Percentiles rank a stretch among this genome's conserved stretches.
These are phyloP conservation scores for Pleurotus eryngii DNA, from an alignment of 768 basidiomycete genomes.

Conservation along the genomic window DNA sequence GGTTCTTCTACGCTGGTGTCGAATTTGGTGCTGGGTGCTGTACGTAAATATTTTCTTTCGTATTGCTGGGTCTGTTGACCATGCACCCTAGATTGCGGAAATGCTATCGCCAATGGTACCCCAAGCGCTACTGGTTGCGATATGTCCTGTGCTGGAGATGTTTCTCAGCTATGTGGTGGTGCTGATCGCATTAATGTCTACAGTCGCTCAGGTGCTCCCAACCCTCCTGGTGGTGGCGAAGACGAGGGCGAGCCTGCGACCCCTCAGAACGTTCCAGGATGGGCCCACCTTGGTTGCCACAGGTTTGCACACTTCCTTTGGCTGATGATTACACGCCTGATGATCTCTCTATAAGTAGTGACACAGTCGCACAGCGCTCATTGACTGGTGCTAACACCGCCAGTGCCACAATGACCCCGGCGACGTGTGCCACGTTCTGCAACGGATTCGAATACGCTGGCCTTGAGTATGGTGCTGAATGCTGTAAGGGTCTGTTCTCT, in stretches of 20 bases:
- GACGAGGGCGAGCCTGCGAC: neutral
- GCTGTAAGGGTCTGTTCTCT: constrained; percentile 13
- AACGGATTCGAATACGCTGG: constrained; percentile 42
- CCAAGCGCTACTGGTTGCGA: neutral
- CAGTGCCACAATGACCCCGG: constrained; percentile 13
- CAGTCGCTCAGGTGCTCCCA: neutral
- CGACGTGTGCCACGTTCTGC: constrained; percentile 17
- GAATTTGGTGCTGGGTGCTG: constrained; percentile 17
- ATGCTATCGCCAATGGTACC: constrained; percentile 3
- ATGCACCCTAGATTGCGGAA: constrained; percentile 1
- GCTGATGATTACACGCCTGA: neutral
- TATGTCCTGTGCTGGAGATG: constrained; percentile 3
- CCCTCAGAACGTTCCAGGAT: neutral
- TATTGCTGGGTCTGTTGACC: neutral
- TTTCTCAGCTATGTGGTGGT: constrained; percentile 5
- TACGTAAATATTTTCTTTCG: neutral
- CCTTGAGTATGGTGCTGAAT: constrained; percentile 40
- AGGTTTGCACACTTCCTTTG: neutral
- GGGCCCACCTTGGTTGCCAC: neutral
- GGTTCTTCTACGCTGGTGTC: constrained; percentile 10
- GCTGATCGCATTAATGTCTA: constrained; percentile 5
- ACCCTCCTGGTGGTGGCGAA: neutral
- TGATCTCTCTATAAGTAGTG: neutral
- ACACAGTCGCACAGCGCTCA: neutral
- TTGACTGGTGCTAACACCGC: constrained; percentile 2